Evolutionary conservation across 495 filamentous ascomycete genomes (phyloP), one percentile per base, ranked within the genome.

Genomic region (Astrothelium macrocarpum): DNA sequence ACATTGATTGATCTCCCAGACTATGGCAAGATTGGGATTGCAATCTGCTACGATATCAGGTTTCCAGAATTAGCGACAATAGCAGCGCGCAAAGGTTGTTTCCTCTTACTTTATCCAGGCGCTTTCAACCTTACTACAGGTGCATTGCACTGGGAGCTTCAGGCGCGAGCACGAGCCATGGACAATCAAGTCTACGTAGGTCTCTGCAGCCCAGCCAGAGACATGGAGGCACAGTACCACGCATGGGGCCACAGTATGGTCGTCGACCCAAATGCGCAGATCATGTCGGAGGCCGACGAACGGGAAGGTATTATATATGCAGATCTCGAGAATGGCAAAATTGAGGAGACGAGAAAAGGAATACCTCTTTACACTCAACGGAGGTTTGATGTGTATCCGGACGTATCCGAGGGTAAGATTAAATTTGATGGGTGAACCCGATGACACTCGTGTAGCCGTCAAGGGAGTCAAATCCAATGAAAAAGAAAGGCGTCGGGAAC

Each of bases 111-210:
- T 9, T 97, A 97, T 74, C 94, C 94, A 2, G 94, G 91, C 26
- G 94, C 95, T 1, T 98, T 98, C 78, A 98, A 97, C 76, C 80
- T 86, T 66, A 96, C 90, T 1, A 98, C 94, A 0, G 94, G 94
- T 0, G 85, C 88, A 10, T 72, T 97, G 74, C 94, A 98, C 75
- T 98, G 94, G 95, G 82, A 83, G 43, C 73, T 98, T 66, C 82
- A 86, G 71, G 94, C 86, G 18, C 82, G 88, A 65, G 92, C 90
- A 11, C 80, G 94, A 62, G 94, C 94, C 12, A 80, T 93, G 71
- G 94, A 99, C 70, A 97, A 97, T 75, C 93, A 99, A 81, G 72
- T 91, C 1, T 99, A 93, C 75, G 93, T 97, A 36, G 94, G 85
- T 28, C 72, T 97, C 73, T 97, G 95, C 76, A 91, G 87, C 71